Conservation (phyloP, 202 grass and related monocot genomes). For the Zoysia matrella region DNA sequence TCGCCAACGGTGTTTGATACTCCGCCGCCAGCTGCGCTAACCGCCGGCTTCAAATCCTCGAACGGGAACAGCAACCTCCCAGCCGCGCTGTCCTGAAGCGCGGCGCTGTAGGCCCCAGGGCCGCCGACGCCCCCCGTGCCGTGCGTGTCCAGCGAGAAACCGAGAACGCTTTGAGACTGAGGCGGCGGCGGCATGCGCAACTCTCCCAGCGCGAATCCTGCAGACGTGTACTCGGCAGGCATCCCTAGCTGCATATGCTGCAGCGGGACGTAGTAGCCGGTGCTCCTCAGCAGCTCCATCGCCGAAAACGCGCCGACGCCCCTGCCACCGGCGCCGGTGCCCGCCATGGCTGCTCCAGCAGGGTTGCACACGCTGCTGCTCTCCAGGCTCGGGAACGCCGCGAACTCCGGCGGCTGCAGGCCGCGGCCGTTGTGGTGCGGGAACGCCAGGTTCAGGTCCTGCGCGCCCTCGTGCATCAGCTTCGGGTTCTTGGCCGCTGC, state of each 20-base stretch:
- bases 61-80: slow-evolving; percentile 84
- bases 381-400: slow-evolving; percentile 74
- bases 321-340: slow-evolving; percentile 37
- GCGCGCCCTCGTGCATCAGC: slow-evolving; percentile 69
- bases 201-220: slow-evolving; percentile 63
- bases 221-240: slow-evolving; percentile 67
- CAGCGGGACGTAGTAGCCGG: slow-evolving; percentile 62
- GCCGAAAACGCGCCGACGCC: slow-evolving; percentile 70
- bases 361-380: slow-evolving; percentile 64
- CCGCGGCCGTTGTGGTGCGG: background rate
- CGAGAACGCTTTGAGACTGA: slow-evolving; percentile 56
- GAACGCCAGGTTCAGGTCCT: slow-evolving; percentile 93
- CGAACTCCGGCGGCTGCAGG: slow-evolving; percentile 60
- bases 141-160: slow-evolving; percentile 68
- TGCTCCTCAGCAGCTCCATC: slow-evolving; percentile 89
- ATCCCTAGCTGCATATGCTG: slow-evolving; percentile 67
- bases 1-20: slow-evolving; percentile 39
- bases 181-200: slow-evolving; percentile 59
- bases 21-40: slow-evolving; percentile 14
- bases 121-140: slow-evolving; percentile 31
- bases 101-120: slow-evolving; percentile 45
- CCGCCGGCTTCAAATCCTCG: slow-evolving; percentile 75
- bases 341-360: slow-evolving; percentile 13
- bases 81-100: slow-evolving; percentile 56
- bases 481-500: slow-evolving; percentile 58